Base-by-base conservation (phyloP, 306 rosid genomes). In the Senna tora region DNA sequence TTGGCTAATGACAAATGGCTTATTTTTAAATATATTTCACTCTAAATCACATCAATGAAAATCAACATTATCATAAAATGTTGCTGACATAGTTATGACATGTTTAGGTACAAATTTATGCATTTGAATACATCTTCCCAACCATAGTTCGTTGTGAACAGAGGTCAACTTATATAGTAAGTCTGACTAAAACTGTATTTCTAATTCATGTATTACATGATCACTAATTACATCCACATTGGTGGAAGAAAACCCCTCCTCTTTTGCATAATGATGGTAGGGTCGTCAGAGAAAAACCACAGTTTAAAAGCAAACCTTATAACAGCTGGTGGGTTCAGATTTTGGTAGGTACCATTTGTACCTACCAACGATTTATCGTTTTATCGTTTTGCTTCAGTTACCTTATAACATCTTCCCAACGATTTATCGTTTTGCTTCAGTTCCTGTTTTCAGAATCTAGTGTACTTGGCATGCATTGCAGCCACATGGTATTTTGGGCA, bases 361-460 rank as follows among this genome's bases (percentile, higher is more conserved):
- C 33, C 22, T 2, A 33, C 6, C 38, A 3, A 57, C n/a, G n/a
- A n/a, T n/a, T n/a, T n/a, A n/a, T n/a, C n/a, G n/a, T n/a, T n/a
- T n/a, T n/a, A n/a, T n/a, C n/a, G n/a, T n/a, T n/a, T n/a, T n/a
- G n/a, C n/a, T n/a, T n/a, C n/a, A n/a, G n/a, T n/a, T n/a, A n/a
- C n/a, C n/a, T n/a, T n/a, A n/a, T n/a, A n/a, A n/a, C n/a, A n/a
- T n/a, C n/a, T n/a, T n/a, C n/a, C n/a, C n/a, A n/a, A n/a, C n/a
- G n/a, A n/a, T n/a, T n/a, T n/a, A n/a, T n/a, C n/a, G 56, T 64
- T 64, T 74, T 38, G 47, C 52, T 72, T 52, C 55, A 39, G 59
- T 19, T 19, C 28, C 13, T 19, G 19, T 66, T 32, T 42, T 32
- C 65, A 0, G 51, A 22, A 33, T 54, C 75, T 59, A 25, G 45